Evolutionary conservation across 108 stramenopile species (phyloP).

Genomic region (Cyclotella kingstonii): DNA sequence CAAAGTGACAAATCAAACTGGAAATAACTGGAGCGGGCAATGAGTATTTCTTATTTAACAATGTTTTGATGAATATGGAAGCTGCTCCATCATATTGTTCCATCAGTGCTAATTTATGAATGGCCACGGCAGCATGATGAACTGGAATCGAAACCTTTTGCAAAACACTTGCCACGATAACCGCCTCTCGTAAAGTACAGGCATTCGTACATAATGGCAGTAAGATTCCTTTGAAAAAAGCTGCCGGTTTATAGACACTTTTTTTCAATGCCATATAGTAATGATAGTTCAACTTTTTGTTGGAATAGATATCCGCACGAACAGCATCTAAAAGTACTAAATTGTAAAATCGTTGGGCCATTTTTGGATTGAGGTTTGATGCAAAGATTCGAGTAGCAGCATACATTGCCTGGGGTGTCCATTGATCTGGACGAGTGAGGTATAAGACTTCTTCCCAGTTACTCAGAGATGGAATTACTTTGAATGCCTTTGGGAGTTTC

Average conservation of each 20-base stretch:
- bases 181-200: conserved; percentile 96
- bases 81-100: conserved; percentile 91
- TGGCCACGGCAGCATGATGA: conserved; percentile 95
- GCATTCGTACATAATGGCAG: conserved; percentile 89
- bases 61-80: conserved; percentile 87
- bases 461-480: conserved; percentile 94
- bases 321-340: conserved; percentile 93
- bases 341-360: conserved; percentile 98
- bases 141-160: conserved; percentile 93
- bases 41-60: conserved; percentile 98
- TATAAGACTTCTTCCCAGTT: conserved; percentile 99
- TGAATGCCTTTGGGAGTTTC: conserved; percentile 99
- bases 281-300: conserved; percentile 98
- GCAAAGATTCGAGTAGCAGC: conserved; percentile 97
- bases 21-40: conserved; percentile 93
- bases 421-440: conserved; percentile 93
- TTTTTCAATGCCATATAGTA: conserved; percentile 94
- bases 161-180: conserved; percentile 93
- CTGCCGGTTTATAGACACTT: conserved; percentile 96
- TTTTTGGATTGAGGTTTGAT: conserved; percentile 95
- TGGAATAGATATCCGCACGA: conserved; percentile 88
- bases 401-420: conserved; percentile 96
- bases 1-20: conserved; percentile 90
- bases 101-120: conserved; percentile 93
- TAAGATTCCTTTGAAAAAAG: conserved; percentile 98